phyloP scores from a whole-genome alignment of 495 filamentous ascomycete genomes.

The Umbilicaria muhlenbergii region DNA sequence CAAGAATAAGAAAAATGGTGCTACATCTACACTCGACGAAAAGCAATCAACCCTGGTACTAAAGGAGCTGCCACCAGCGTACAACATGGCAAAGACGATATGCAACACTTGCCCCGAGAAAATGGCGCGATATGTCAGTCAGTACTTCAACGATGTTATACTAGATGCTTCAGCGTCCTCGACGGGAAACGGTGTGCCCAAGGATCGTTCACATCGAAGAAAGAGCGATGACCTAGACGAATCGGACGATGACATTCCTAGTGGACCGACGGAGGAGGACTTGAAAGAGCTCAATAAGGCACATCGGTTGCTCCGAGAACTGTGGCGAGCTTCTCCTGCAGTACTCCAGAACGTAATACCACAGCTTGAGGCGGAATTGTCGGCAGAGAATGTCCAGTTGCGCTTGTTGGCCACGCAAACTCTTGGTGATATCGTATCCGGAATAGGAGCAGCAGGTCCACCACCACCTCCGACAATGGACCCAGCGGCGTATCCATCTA shows the following conservation, averaged over 20 bases:
- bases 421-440: conserved; percentile 81
- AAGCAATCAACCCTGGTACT: conserved; percentile 65
- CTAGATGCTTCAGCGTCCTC: conserved; percentile 57
- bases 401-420: conserved; percentile 82
- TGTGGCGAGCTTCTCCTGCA: conserved; percentile 82
- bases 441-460: conserved; percentile 78
- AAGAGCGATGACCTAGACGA: conserved; percentile 44
- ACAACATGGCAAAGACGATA: conserved; percentile 89
- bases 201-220: conserved; percentile 26
- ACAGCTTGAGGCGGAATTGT: conserved; percentile 83
- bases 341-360: conserved; percentile 89
- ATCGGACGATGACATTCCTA: conserved; percentile 46
- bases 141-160: conserved; percentile 95
- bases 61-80: conserved; percentile 79
- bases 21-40: conserved; percentile 34
- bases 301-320: conserved; percentile 73
- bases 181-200: conserved; percentile 23
- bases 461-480: conserved; percentile 59
- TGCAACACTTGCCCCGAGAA: conserved; percentile 83
- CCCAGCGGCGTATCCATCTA: conserved; percentile 63
- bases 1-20: conserved; percentile 44
- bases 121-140: conserved; percentile 84
- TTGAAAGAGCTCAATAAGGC: conserved; percentile 78
- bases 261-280: conserved; percentile 62
- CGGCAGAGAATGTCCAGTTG: conserved; percentile 73